Conservation (phyloP, 225 moss, liverwort and hornwort species). For the Bryum argenteum region DNA sequence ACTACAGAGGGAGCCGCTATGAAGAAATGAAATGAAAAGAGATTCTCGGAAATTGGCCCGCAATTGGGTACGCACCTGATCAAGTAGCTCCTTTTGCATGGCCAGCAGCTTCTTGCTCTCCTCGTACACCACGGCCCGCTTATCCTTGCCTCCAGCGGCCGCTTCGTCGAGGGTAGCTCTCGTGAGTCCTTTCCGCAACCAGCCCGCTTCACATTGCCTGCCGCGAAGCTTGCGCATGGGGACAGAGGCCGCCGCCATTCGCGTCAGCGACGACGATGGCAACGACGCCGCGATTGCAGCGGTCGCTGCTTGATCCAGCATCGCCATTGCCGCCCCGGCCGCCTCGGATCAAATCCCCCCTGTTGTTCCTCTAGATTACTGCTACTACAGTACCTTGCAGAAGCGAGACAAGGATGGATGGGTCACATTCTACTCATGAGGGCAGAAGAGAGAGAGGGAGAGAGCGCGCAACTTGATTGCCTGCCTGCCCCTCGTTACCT, state of each 20-base stretch:
- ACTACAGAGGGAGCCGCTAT: neutral
- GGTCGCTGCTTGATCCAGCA: constrained; percentile 27
- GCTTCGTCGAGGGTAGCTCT: constrained; percentile 28
- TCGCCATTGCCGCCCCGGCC: constrained; percentile 11
- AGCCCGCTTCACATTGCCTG: constrained; percentile 23
- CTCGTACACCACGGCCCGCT: constrained; percentile 39
- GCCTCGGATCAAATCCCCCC: neutral
- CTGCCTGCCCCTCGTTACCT: too few relatives aligned
- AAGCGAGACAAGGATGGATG: neutral
- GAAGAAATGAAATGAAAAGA: neutral
- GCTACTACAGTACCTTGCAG: neutral
- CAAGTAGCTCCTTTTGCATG: constrained; percentile 71
- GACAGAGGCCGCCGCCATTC: neutral
- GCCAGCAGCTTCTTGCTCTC: constrained; percentile 68
- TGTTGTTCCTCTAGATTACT: neutral
- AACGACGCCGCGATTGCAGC: constrained; percentile 1
- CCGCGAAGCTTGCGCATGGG: constrained; percentile 24
- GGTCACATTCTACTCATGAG: constrained; percentile 10
- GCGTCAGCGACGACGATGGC: constrained; percentile 26
- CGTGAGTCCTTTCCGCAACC: constrained; percentile 1
- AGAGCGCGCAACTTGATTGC: too few relatives aligned
- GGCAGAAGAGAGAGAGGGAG: too few relatives aligned
- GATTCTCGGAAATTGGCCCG: too few relatives aligned
- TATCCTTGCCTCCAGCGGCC: constrained; percentile 29
- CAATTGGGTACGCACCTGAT: constrained; percentile 50